Evolutionary conservation across 2,329 filamentous ascomycete species (phyloP).

Genomic region (Aspergillus aculeatus): DNA sequence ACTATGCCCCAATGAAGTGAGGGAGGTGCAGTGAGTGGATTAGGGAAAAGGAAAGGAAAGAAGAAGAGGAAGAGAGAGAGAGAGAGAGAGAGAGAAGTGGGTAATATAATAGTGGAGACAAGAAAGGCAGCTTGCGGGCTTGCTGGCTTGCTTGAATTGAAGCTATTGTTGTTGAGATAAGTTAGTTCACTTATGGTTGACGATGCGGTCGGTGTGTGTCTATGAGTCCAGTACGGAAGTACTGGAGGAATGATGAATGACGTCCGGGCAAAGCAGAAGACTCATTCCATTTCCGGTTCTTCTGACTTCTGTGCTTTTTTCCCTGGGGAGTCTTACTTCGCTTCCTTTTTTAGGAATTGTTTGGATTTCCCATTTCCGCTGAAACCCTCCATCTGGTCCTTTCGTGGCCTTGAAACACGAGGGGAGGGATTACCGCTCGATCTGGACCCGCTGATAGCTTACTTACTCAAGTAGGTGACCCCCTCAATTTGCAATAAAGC

Average conservation of each 20-base stretch:
- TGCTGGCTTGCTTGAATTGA: not conserved
- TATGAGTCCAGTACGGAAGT: not conserved
- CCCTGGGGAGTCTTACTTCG: too few relatives aligned
- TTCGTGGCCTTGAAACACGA: too few relatives aligned
- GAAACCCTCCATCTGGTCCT: too few relatives aligned
- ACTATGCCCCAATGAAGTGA: not conserved
- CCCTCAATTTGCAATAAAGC: not conserved
- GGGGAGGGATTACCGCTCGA: not conserved
- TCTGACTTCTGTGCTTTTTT: too few relatives aligned
- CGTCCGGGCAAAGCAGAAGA: not conserved
- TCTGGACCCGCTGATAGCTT: not conserved
- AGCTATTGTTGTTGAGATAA: not conserved
- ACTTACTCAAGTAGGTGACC: too few relatives aligned
- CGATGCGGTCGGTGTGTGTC: not conserved
- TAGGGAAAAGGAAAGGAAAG: not conserved
- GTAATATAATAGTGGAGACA: not conserved
- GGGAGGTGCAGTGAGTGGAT: not conserved
- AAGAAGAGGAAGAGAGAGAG: not conserved
- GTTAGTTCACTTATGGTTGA: not conserved
- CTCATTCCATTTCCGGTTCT: not conserved
- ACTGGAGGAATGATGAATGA: not conserved
- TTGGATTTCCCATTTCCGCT: too few relatives aligned
- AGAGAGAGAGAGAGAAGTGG: not conserved
- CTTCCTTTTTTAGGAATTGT: too few relatives aligned
- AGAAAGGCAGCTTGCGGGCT: not conserved